Conservation (phyloP, 2,329 filamentous ascomycete species). For the Fusarium sp. region DNA sequence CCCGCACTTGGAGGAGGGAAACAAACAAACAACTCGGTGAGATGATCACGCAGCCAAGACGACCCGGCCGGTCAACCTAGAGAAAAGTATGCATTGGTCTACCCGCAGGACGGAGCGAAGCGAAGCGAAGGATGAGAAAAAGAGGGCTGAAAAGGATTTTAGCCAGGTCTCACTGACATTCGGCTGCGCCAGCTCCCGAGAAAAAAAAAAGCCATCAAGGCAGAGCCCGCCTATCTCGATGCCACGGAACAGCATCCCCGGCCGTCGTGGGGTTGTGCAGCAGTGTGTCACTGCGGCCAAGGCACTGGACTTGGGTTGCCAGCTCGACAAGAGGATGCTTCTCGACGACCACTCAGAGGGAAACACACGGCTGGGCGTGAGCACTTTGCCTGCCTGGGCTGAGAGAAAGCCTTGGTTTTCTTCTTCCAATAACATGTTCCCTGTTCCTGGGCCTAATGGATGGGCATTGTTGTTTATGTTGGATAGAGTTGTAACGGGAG, state of each 20-base stretch:
- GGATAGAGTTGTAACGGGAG: background rate
- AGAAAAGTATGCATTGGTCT: slow-evolving; percentile 7
- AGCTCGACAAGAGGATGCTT: background rate
- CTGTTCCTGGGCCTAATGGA: slow-evolving; percentile 26
- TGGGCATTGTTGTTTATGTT: slow-evolving; percentile 1
- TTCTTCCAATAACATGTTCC: slow-evolving; percentile 11
- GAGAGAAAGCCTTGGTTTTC: slow-evolving; percentile 11
- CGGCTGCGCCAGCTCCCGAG: slow-evolving; percentile 18
- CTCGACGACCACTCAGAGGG: slow-evolving; percentile 32
- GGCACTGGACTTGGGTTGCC: slow-evolving; percentile 26
- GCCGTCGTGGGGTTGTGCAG: slow-evolving; percentile 28
- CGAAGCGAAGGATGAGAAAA: background rate
- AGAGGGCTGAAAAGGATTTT: slow-evolving; percentile 9
- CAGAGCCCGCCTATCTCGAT: background rate
- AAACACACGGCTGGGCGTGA: slow-evolving; percentile 41
- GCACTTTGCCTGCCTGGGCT: slow-evolving; percentile 20
- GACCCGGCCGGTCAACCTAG: slow-evolving; percentile 4
- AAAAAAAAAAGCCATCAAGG: background rate
- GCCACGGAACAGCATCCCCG: slow-evolving; percentile 29
- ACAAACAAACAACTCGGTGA: slow-evolving; percentile 21
- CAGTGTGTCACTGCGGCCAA: slow-evolving; percentile 34
- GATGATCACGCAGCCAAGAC: slow-evolving; percentile 16
- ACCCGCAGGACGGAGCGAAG: background rate
- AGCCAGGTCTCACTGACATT: slow-evolving; percentile 16
- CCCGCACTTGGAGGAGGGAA: slow-evolving; percentile 14